Conservation (phyloP, 208 protist genomes). For the Angomonas ambiguus region DNA sequence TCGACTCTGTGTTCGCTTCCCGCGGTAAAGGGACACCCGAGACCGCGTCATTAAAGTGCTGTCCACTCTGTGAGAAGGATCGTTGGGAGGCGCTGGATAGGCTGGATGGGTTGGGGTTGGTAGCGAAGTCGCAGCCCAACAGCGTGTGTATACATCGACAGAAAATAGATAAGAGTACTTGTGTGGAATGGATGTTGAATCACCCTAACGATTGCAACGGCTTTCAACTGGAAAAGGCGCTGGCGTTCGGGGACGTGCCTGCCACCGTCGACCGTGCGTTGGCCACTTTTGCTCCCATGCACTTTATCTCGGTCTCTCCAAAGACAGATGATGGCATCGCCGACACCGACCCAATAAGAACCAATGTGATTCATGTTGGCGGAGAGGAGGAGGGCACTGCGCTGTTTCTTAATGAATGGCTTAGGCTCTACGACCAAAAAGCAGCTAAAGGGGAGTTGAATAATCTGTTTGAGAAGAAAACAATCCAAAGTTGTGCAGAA, state of each 20-base stretch:
- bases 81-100: conserved; percentile 10
- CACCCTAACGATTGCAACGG: conserved; percentile 10
- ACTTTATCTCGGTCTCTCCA: conserved; percentile 44
- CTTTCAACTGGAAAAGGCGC: conserved; percentile 27
- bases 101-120: conserved; percentile 23
- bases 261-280: conserved; percentile 44
- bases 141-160: conserved; percentile 43
- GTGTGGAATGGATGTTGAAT: conserved; percentile 34
- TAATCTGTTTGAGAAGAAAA: conserved; percentile 25
- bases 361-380: conserved; percentile 30
- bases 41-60: conserved; percentile 17
- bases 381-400: conserved; percentile 63
- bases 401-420: conserved; percentile 35
- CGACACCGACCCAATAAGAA: background rate
- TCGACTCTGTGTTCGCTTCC: conserved; percentile 25
- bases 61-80: conserved; percentile 20
- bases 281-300: conserved; percentile 40
- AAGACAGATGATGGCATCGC: conserved; percentile 7
- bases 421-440: conserved; percentile 15
- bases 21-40: background rate
- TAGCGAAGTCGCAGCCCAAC: conserved; percentile 52
- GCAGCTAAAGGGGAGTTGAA: conserved; percentile 18
- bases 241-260: conserved; percentile 50
- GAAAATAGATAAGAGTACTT: conserved; percentile 41
- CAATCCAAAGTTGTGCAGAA: conserved; percentile 19